Conservation (phyloP, 768 basidiomycete species). For the Suillus plorans region DNA sequence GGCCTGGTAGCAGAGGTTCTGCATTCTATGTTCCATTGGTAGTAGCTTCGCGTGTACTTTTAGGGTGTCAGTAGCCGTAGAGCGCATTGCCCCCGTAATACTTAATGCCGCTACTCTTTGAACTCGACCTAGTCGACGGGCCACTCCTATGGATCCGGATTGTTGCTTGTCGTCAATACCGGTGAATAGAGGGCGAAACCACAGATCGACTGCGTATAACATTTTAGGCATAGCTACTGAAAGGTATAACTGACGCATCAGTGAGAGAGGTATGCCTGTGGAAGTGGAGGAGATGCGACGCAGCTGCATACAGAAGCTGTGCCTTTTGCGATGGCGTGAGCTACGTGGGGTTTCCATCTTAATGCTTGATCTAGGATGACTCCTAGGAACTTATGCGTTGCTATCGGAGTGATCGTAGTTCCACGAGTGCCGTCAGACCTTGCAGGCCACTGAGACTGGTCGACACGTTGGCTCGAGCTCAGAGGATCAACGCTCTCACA, state of each 20-base stretch:
- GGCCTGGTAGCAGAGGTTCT: no score
- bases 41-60: no score
- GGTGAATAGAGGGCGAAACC: not conserved
- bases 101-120: no score
- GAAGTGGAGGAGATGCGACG: not conserved
- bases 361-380: conserved; percentile 4
- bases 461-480: no score
- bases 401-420: not conserved
- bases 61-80: no score
- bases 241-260: no score
- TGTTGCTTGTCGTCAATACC: not conserved
- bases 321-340: not conserved
- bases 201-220: not conserved
- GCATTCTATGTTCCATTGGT: no score
- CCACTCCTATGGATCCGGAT: not conserved
- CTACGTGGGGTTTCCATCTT: not conserved
- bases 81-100: no score
- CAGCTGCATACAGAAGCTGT: not conserved
- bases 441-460: no score
- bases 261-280: not conserved
- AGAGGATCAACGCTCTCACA: no score
- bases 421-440: not conserved
- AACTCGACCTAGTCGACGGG: not conserved
- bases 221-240: no score
- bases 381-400: conserved; percentile 5